Base-by-base conservation (phyloP, 2,329 filamentous ascomycete genomes). In the Trichoderma asperellum region DNA sequence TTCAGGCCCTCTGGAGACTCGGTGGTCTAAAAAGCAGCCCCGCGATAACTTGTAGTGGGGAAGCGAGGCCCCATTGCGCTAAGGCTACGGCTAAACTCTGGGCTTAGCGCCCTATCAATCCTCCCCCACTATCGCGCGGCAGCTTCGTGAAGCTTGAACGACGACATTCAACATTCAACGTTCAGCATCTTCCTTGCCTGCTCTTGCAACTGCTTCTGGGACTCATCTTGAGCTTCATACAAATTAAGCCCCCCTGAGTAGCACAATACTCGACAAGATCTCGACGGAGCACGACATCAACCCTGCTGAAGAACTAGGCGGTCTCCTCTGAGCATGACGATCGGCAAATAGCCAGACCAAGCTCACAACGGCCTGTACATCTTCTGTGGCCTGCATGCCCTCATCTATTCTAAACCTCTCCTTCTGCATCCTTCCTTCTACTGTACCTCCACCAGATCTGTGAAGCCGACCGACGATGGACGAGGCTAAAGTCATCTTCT, bases 401-500 rank as follows among this genome's bases (percentile, higher is more conserved):
- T 14, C n/a, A 16, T 18, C 43, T n/a, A 32, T 7, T 40, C 16
- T 10, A n/a, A 8, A 4, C 24, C 24, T 29, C 18, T 29, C 5
- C 32, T 35, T 29, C 16, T 29, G 4, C 16, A 49, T 40, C 16
- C 35, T n/a, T 32, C 29, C 5, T 8, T 37, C 40, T 18, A 8
- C 14, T 12, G 14, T 29, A 57, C 24, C 58, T 40, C 24, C 24
- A 21, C 37, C 16, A 7, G 18, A 12, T 29, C 47, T n/a, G 56
- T 57, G 49, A 52, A 37, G 68, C 49, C 37, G 10, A 32, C 67
- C 69, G 69, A 76, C 60, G 59, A 81, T 81, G 79, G 77, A 81
- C 43, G 58, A 73, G 21, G 68, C 75, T 47, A 71, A 68, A 52
- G 67, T 60, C 35, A 69, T 79, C 56, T 79, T 87, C 67, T 74